Evolutionary conservation across 306 rosid genomes (phyloP).

Genomic region (Prunus mira): DNA sequence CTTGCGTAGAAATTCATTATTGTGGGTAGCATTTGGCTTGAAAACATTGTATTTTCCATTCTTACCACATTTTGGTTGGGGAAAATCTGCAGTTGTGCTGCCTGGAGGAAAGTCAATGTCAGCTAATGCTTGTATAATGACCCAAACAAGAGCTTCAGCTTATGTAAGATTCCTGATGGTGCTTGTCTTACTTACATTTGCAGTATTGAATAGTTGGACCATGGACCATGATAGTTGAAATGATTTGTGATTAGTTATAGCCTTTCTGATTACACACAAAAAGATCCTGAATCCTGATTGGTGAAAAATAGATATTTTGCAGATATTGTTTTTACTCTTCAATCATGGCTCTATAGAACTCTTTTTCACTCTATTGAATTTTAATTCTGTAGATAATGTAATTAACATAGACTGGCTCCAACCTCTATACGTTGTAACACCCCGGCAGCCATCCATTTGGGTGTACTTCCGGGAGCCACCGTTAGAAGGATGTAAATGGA

Average conservation of each 20-base stretch:
- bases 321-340: background rate
- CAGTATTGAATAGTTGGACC: slow-evolving; percentile 4
- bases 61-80: background rate
- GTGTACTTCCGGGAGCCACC: no score
- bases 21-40: background rate
- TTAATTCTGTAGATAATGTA: no score
- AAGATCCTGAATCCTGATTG: background rate
- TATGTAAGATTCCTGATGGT: slow-evolving; percentile 5
- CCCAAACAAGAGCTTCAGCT: slow-evolving; percentile 7
- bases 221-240: background rate
- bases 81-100: background rate
- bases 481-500: no score
- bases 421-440: no score
- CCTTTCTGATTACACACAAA: background rate
- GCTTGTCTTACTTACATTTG: background rate
- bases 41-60: background rate
- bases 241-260: background rate
- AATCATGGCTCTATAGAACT: no score
- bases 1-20: background rate
- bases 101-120: background rate
- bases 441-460: no score
- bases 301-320: background rate
- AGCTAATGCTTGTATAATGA: background rate
- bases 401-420: no score
- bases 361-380: no score